Conservation (phyloP, 768 basidiomycete genomes). For the Sistotremastrum suecicum region DNA sequence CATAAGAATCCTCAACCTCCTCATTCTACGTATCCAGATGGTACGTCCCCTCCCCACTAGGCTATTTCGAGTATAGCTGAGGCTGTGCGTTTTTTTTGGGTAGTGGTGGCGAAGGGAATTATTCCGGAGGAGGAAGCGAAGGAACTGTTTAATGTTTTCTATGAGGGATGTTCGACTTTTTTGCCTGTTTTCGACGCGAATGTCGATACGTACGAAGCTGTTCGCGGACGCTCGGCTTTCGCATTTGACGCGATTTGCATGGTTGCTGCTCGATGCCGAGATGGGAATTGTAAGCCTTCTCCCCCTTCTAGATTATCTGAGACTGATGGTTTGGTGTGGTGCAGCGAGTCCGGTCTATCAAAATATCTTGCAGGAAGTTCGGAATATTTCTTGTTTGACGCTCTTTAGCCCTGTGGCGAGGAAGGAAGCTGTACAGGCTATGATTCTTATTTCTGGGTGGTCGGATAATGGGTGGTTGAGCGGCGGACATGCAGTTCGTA, state of each 20-base stretch:
- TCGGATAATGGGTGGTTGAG: slow-evolving; percentile 94
- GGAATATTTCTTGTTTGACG: slow-evolving; percentile 70
- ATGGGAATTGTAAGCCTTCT: slow-evolving; percentile 61
- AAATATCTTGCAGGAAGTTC: slow-evolving; percentile 72
- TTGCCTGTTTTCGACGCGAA: slow-evolving; percentile 75
- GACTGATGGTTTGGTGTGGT: slow-evolving; percentile 24
- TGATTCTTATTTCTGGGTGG: slow-evolving; percentile 90
- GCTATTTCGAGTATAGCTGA: background rate
- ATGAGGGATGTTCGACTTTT: slow-evolving; percentile 85
- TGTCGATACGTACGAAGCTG: slow-evolving; percentile 73
- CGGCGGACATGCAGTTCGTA: slow-evolving; percentile 90
- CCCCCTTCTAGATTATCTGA: background rate
- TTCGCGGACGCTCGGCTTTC: slow-evolving; percentile 85
- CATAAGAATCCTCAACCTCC: slow-evolving; percentile 44
- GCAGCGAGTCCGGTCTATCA: slow-evolving; percentile 60
- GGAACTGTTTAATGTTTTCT: slow-evolving; percentile 84
- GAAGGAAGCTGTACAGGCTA: slow-evolving; percentile 83
- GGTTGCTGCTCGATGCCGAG: slow-evolving; percentile 82
- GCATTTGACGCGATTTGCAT: slow-evolving; percentile 88
- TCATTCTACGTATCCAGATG: slow-evolving; percentile 63
- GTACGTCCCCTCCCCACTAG: slow-evolving; percentile 22
- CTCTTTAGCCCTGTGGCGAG: slow-evolving; percentile 78
- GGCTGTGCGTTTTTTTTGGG: slow-evolving; percentile 3
- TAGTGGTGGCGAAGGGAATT: slow-evolving; percentile 75
- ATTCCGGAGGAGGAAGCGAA: slow-evolving; percentile 74